Base-by-base conservation (phyloP, 83 land plant species). In the Diphasiastrum complanatum region DNA sequence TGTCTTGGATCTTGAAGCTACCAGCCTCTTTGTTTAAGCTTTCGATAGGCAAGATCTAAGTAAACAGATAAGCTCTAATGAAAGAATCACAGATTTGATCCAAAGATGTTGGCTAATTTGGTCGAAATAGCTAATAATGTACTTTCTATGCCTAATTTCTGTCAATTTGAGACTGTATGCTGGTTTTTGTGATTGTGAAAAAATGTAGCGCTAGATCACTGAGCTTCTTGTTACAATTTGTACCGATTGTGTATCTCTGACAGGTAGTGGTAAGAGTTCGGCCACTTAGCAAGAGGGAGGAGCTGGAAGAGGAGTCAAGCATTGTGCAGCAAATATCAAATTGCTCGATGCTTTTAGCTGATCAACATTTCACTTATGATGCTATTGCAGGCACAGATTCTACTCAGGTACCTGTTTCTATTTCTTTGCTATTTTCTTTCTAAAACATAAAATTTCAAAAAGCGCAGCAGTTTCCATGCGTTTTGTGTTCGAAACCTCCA, bases 261-360 rank as follows among this genome's bases (percentile, higher is more conserved):
- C 61, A 91, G 96, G 98, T 92, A 0, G 62, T 92, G 6, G 85
- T 92, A 24, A 81, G 96, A 40, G 74, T 92, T 66, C 45, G 98
- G 54, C 98, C 98, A 0, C 60, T 71, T 35, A 77, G 71, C 41
- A 77, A 78, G 59, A 84, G 82, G 19, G 89, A 83, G 56, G 85
- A 75, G 45, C 74, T 46, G 29, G 79, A 74, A 29, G 72, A 60
- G 30, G 81, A 79, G 4, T 75, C 71, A 22, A 50, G 45, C 25
- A 78, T 92, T 28, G 82, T 74, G 40, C 73, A 85, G 66, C 83
- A 77, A 56, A 35, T 72, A 22, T 76, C 88, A 0, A 2, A 47
- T 2, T 75, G 83, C 57, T 68, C 91, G 6, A 52, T 92, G 33
- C 33, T 74, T 2, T 54, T 92, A 20, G 66, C 55, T 35, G 98